A percentile compares a stretch with the other conserved stretches of the same genome.
phyloP scores from a whole-genome alignment of 2,329 filamentous ascomycete genomes.

The Neurospora sp. region DNA sequence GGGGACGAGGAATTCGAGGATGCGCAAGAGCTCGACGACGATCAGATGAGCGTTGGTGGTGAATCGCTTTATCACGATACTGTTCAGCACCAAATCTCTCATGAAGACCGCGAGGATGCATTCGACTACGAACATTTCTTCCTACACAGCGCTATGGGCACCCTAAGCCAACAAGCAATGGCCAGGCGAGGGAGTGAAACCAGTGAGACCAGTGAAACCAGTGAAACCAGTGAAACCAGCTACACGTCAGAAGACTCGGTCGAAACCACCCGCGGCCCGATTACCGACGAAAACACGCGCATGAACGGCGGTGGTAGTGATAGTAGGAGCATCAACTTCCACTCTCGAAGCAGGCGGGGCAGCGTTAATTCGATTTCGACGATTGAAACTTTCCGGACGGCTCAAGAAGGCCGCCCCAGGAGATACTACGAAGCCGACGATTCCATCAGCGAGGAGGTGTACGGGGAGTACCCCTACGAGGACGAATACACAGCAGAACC shows the following conservation, averaged over 20 bases:
- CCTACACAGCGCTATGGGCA: conserved; percentile 82
- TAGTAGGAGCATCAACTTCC: conserved; percentile 3
- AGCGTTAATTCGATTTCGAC: conserved; percentile 42
- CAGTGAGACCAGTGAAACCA: conserved; percentile 26
- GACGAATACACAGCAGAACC: conserved; percentile 14
- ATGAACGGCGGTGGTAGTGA: conserved; percentile 11
- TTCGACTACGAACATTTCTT: conserved; percentile 98
- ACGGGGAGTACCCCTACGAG: conserved; percentile 15
- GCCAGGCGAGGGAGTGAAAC: conserved; percentile 27
- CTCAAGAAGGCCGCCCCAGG: conserved; percentile 38
- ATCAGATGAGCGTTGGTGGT: conserved; percentile 51
- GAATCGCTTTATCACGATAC: conserved; percentile 55
- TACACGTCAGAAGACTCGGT: conserved; percentile 50
- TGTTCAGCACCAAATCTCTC: conserved; percentile 53
- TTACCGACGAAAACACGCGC: conserved; percentile 12
- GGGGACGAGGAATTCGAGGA: conserved; percentile 23
- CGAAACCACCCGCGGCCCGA: conserved; percentile 48
- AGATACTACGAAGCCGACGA: conserved; percentile 16
- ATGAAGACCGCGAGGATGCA: conserved; percentile 88
- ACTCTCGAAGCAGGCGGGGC: conserved; percentile 26
- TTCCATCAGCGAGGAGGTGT: conserved; percentile 3
- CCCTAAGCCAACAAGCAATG: conserved; percentile 48
- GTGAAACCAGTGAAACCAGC: conserved; percentile 35
- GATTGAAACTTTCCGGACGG: conserved; percentile 46
- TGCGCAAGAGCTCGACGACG: conserved; percentile 23